phyloP scores from a whole-genome alignment of 768 basidiomycete species.

The Glaciozyma antarctica region DNA sequence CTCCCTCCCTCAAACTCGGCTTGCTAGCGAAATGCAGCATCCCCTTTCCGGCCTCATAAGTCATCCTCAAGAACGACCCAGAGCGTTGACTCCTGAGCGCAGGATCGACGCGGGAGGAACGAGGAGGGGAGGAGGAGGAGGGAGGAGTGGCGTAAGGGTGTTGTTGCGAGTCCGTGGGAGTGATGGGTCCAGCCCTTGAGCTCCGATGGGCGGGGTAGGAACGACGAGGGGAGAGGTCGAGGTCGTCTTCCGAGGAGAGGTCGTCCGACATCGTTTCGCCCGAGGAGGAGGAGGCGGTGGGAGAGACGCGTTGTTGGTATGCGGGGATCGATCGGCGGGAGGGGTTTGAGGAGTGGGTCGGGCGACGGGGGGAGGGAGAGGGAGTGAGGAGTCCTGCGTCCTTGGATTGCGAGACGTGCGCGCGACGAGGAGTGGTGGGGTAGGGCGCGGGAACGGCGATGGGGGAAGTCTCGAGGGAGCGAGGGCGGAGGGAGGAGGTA shows the following conservation, averaged over 20 bases:
- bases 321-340: not conserved
- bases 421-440: constrained; percentile 21
- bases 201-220: not conserved
- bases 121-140: not conserved
- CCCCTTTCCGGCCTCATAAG: constrained; percentile 23
- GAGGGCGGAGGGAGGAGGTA: constrained; percentile 9
- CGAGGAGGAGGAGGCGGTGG: constrained; percentile 16
- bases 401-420: not conserved
- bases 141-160: not conserved
- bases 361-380: constrained; percentile 23
- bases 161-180: constrained; percentile 28
- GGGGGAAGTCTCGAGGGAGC: not conserved
- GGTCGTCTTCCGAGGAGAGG: constrained; percentile 16
- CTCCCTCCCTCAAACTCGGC: not conserved
- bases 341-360: not conserved
- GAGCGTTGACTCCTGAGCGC: constrained; percentile 19
- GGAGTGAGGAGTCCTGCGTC: constrained; percentile 21
- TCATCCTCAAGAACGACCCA: constrained; percentile 18
- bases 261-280: constrained; percentile 27
- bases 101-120: not conserved
- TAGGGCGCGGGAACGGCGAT: not conserved
- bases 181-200: constrained; percentile 15
- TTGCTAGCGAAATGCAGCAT: constrained; percentile 1
- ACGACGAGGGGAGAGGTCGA: constrained; percentile 6
- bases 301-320: constrained; percentile 7